These are phyloP conservation scores for Tilletia walkeri DNA, from an alignment of 1,284 basidiomycete genomes.

Conservation along the genomic window DNA sequence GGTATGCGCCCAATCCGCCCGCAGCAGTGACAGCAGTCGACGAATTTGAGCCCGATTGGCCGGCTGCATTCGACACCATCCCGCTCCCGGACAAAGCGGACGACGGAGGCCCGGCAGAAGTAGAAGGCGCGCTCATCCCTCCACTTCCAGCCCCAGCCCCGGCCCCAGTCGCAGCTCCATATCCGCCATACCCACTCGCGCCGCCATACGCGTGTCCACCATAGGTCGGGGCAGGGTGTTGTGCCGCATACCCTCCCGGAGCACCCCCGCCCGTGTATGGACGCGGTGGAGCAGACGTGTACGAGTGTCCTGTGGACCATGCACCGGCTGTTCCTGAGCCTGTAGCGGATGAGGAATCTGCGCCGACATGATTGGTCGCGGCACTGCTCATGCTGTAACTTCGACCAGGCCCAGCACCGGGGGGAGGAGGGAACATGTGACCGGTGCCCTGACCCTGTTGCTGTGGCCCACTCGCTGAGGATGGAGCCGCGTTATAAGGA, in stretches of 20 bases:
- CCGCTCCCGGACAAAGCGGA: background rate
- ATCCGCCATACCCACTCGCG: background rate
- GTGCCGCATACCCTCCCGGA: background rate
- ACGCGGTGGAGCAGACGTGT: background rate
- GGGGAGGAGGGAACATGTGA: conserved; percentile 6
- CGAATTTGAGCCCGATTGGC: background rate
- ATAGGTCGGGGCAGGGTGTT: background rate
- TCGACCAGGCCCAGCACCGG: background rate
- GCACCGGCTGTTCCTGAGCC: background rate
- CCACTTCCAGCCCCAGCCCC: background rate
- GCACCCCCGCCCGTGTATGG: background rate
- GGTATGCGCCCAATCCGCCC: conserved; percentile 15
- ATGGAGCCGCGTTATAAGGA: background rate
- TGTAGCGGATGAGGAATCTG: background rate
- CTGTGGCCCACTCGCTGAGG: background rate
- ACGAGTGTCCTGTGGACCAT: background rate
- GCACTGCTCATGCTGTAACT: conserved; percentile 16
- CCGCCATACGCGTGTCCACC: background rate
- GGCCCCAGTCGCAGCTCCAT: background rate
- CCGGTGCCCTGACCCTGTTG: too few species aligned
- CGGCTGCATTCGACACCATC: background rate
- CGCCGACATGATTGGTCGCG: background rate
- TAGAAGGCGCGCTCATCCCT: background rate
- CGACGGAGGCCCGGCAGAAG: background rate
- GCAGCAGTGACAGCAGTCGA: background rate